These are phyloP conservation scores for Septoria petroselini DNA, from an alignment of 2,329 filamentous ascomycete species.

Conservation along the genomic window DNA sequence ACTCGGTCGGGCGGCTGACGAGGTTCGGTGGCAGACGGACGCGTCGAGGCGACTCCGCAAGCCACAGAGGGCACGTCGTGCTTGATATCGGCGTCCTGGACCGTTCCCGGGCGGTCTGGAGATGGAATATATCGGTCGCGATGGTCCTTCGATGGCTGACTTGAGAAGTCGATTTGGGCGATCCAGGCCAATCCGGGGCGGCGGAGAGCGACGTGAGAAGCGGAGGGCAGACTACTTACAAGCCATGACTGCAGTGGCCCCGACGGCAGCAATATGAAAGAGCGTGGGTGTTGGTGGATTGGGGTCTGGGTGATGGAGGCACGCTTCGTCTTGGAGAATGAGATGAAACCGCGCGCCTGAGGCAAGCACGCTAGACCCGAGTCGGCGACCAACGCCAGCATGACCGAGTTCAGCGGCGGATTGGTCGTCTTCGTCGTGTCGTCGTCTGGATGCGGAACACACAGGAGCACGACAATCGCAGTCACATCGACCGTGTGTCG, in stretches of 20 bases:
- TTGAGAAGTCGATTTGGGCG: constrained; percentile 23
- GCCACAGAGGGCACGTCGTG: constrained; percentile 11
- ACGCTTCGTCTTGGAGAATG: neutral
- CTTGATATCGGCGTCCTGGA: constrained; percentile 25
- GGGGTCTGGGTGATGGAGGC: constrained; percentile 12
- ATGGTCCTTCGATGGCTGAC: constrained; percentile 31
- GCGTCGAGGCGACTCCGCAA: constrained; percentile 19
- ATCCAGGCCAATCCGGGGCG: constrained; percentile 13
- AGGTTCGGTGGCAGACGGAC: constrained; percentile 20
- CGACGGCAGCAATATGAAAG: constrained; percentile 22
- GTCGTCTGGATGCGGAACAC: no score
- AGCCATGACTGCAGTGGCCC: constrained; percentile 52
- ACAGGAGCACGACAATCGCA: no score
- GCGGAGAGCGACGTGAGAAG: constrained; percentile 31
- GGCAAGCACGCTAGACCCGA: neutral
- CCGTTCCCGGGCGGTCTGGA: constrained; percentile 13
- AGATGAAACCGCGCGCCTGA: neutral
- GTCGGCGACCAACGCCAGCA: no score
- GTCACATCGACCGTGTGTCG: no score
- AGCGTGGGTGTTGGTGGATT: constrained; percentile 16
- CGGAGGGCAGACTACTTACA: constrained; percentile 51
- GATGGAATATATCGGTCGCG: constrained; percentile 33
- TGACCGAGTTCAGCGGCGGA: no score
- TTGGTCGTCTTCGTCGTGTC: no score
- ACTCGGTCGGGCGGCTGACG: constrained; percentile 23